Evolutionary conservation across 2,329 filamentous ascomycete genomes (phyloP), one percentile per base, ranked within the genome.

Genomic region (Hypoxylon sp.): DNA sequence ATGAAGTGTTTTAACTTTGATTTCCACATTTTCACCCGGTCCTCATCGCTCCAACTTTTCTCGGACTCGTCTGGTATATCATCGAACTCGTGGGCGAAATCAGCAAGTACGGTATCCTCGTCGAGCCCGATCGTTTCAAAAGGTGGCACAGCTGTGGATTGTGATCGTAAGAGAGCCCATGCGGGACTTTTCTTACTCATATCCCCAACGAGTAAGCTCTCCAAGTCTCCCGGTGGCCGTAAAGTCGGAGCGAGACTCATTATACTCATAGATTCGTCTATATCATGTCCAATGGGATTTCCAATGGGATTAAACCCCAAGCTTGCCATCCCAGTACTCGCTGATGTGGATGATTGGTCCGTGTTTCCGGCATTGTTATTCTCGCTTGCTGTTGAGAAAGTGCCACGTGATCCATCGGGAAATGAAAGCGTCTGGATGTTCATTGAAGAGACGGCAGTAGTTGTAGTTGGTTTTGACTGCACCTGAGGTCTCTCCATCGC

Each of bases 1-100:
- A 99, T 89, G 80, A 97, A 99, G 81, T 99, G 96, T 81, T 99
- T 99, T 70, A 94, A 86, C 82, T 98, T 98, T 39, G 92, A 89
- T 78, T 94, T 96, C 94, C 94, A 99, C 70, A 90, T 85, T 14
- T 84, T 82, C 44, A 97, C 84, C 26, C 93, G 83, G 51, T 85
- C 81, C 51, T 90, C 88, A 59, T 89, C 86, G 51, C 78, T 80
- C 66, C 81, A 78, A 35, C 80, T 78, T 51, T 80, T 79, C 60
- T 80, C 77, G 5, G 76, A 72, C 29, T 83, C 85, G 5, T 90
- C 87, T 0, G 90, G 91, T 44, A 97, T 85, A 26, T 89, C 83
- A 66, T 94, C 91, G 73, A 98, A 97, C 78, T 98, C 95, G 68
- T 84, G 83, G 46, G 89, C 84, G 72, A 98, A 97, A 11, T 89